Evolutionary conservation across 345 rosid genomes (phyloP).

Genomic region (Lumnitzera racemosa): DNA sequence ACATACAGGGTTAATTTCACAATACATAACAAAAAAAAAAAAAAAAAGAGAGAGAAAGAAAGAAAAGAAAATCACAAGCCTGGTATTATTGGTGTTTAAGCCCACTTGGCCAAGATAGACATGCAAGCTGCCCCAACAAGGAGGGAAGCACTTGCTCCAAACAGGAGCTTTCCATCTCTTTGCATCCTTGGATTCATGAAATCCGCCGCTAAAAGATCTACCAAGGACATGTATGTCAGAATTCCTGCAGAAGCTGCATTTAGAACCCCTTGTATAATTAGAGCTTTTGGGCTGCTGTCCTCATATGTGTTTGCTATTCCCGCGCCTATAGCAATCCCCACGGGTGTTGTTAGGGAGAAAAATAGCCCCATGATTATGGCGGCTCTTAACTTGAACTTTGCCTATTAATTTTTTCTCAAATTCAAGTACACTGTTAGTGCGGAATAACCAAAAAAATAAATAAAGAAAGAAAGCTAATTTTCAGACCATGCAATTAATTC

Average conservation of each 20-base stretch:
- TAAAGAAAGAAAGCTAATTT: no score
- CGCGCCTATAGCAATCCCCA: conserved; percentile 46
- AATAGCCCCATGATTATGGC: conserved; percentile 32
- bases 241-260: conserved; percentile 61
- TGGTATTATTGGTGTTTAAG: no score
- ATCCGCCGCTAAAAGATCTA: conserved; percentile 12
- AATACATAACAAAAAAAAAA: no score
- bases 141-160: conserved; percentile 5
- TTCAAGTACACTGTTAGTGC: no score
- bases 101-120: conserved; percentile 15
- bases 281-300: conserved; percentile 36
- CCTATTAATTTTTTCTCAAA: conserved; percentile 12
- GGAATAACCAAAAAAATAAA: no score
- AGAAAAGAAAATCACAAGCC: no score
- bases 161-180: conserved; percentile 7
- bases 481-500: no score
- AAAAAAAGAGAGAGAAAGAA: no score
- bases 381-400: conserved; percentile 32
- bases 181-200: conserved; percentile 16
- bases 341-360: conserved; percentile 48
- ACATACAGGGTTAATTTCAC: no score
- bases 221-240: conserved; percentile 33
- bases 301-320: conserved; percentile 37
- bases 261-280: conserved; percentile 45
- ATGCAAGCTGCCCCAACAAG: conserved; percentile 11